phyloP scores from a whole-genome alignment of 164 flowering plant species.

The Pachysandra terminalis region DNA sequence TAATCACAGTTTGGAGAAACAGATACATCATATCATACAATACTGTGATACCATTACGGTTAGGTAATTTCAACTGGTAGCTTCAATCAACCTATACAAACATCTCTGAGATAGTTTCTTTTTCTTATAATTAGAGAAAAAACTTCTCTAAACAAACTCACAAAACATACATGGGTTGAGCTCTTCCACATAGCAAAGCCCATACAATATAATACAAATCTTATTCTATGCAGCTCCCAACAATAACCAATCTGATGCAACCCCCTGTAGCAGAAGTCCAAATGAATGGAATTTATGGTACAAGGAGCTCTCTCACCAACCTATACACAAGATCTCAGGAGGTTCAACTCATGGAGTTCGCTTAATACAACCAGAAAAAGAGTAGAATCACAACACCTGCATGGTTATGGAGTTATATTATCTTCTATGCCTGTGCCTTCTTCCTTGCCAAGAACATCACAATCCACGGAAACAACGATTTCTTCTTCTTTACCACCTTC shows the following conservation, averaged over 20 bases:
- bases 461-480: conserved; percentile 11
- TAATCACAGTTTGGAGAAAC: too few relatives aligned
- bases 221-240: too few relatives aligned
- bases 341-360: background rate
- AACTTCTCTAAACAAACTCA: background rate
- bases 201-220: background rate
- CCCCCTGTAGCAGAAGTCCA: background rate
- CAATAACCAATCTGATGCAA: too few relatives aligned
- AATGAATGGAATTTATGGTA: background rate
- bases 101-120: background rate
- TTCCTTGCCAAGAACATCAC: conserved; percentile 13
- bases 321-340: background rate
- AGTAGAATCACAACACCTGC: background rate
- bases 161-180: background rate
- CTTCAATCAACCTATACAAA: background rate
- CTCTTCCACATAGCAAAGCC: background rate
- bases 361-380: background rate
- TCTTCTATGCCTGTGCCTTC: conserved; percentile 5
- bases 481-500: background rate
- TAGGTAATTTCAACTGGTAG: background rate
- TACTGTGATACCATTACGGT: too few relatives aligned
- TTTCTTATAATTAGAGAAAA: background rate
- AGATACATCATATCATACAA: too few relatives aligned
- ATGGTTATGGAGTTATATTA: background rate
- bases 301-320: background rate